Conservation (phyloP, 768 basidiomycete species). For the Kwoniella europaea region DNA sequence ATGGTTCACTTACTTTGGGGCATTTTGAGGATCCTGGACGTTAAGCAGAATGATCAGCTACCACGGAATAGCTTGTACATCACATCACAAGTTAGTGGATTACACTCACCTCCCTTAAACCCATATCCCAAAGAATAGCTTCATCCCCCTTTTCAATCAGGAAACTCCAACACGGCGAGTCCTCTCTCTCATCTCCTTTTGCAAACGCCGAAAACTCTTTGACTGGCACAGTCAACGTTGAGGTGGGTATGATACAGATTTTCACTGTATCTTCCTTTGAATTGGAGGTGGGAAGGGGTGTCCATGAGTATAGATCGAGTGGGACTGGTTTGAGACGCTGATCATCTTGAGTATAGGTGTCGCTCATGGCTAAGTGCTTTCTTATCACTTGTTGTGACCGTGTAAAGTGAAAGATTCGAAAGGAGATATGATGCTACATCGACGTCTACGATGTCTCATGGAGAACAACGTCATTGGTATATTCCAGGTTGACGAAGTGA, state of each 20-base stretch:
- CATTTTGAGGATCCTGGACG: constrained; percentile 27
- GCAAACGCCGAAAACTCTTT: constrained; percentile 25
- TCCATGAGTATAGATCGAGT: constrained; percentile 21
- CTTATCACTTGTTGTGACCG: background rate
- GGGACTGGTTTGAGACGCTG: constrained; percentile 24
- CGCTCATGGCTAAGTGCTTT: constrained; percentile 10
- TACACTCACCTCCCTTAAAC: constrained; percentile 19
- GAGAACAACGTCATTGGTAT: background rate
- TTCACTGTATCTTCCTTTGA: constrained; percentile 22
- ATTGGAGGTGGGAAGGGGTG: constrained; percentile 27
- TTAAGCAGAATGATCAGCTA: background rate
- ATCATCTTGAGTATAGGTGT: constrained; percentile 27
- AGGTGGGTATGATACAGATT: constrained; percentile 30
- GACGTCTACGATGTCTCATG: background rate
- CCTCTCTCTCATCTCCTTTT: constrained; percentile 22
- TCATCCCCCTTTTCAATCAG: constrained; percentile 33
- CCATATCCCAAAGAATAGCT: constrained; percentile 37
- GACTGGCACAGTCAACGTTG: constrained; percentile 16
- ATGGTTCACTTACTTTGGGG: constrained; percentile 31
- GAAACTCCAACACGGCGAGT: constrained; percentile 32
- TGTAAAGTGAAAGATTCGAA: too few relatives aligned
- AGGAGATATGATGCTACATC: too few relatives aligned
- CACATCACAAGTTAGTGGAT: background rate
- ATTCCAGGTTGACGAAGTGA: background rate
- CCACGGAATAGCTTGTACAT: too few relatives aligned